A percentile compares a stretch with the other conserved stretches of the same genome.
These are phyloP conservation scores for Cordyceps pruinosa DNA, from an alignment of 2,329 filamentous ascomycete genomes.

Conservation along the genomic window DNA sequence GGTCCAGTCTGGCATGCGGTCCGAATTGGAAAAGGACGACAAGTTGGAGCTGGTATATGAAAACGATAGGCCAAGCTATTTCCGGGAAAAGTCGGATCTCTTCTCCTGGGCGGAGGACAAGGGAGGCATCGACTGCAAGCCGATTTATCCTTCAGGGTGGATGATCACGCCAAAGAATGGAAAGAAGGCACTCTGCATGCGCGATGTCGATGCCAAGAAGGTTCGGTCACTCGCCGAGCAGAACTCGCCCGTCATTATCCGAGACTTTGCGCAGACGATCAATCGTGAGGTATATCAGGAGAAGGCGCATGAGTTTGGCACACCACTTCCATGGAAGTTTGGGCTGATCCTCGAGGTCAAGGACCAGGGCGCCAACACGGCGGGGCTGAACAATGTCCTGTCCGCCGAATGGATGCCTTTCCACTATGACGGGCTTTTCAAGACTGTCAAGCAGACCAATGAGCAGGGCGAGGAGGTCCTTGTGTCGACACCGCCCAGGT, in stretches of 20 bases:
- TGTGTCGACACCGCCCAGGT: slow-evolving; percentile 38
- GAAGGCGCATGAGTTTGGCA: slow-evolving; percentile 41
- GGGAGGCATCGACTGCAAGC: slow-evolving; percentile 34
- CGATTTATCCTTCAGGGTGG: slow-evolving; percentile 41
- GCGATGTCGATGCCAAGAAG: slow-evolving; percentile 37
- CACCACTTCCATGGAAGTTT: slow-evolving; percentile 44
- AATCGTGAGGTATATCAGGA: slow-evolving; percentile 38
- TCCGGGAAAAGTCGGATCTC: slow-evolving; percentile 40
- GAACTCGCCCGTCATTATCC: slow-evolving; percentile 47
- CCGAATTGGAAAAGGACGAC: slow-evolving; percentile 32
- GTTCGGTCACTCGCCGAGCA: slow-evolving; percentile 39
- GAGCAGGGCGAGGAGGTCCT: slow-evolving; percentile 33
- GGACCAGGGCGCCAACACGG: slow-evolving; percentile 36
- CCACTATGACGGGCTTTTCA: slow-evolving; percentile 52
- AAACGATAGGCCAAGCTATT: slow-evolving; percentile 40
- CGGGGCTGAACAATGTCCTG: slow-evolving; percentile 45
- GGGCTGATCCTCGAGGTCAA: slow-evolving; percentile 45
- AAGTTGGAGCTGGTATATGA: slow-evolving; percentile 40
- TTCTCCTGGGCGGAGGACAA: slow-evolving; percentile 33
- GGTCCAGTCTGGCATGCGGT: slow-evolving; percentile 31
- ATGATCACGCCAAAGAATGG: slow-evolving; percentile 31
- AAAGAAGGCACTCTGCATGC: slow-evolving; percentile 29
- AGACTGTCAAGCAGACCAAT: slow-evolving; percentile 35
- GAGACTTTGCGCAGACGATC: slow-evolving; percentile 42
- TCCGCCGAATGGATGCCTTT: slow-evolving; percentile 50